These are phyloP conservation scores for Aquilaria yunnanensis DNA, from an alignment of 345 rosid species.

Conservation along the genomic window DNA sequence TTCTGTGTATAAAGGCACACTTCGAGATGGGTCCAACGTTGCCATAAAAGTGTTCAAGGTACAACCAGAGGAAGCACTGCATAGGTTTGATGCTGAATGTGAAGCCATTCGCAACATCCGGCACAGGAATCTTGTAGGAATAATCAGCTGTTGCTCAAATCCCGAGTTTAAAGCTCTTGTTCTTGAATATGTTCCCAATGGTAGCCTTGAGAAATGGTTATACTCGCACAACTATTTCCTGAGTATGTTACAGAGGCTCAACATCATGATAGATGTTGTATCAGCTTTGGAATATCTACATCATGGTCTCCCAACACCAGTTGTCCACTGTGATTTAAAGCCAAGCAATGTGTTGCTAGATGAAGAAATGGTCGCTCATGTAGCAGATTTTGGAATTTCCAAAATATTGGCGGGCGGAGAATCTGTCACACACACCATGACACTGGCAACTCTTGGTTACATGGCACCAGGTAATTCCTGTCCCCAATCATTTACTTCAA, in stretches of 20 bases:
- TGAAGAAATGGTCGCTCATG: slow-evolving; percentile 13
- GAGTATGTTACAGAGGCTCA: slow-evolving; percentile 1
- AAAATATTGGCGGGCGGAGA: slow-evolving; percentile 5
- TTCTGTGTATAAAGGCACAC: slow-evolving; percentile 2
- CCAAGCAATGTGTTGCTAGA: slow-evolving; percentile 14
- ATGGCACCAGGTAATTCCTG: slow-evolving; percentile 11
- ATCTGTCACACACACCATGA: slow-evolving; percentile 5
- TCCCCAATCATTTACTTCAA: too few species aligned
- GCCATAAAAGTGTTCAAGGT: slow-evolving; percentile 7
- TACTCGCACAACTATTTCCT: background rate
- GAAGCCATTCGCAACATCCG: background rate
- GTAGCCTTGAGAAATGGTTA: slow-evolving; percentile 4
- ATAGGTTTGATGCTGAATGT: slow-evolving; percentile 11
- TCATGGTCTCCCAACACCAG: background rate
- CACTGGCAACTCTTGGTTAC: slow-evolving; percentile 15
- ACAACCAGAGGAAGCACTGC: background rate
- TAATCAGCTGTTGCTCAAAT: slow-evolving; percentile 3
- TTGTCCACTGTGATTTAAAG: slow-evolving; percentile 13
- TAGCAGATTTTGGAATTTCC: slow-evolving; percentile 16
- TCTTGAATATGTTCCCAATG: slow-evolving; percentile 2
- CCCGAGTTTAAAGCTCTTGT: slow-evolving; percentile 5
- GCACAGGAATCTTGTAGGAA: slow-evolving; percentile 8
- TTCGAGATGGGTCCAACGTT: background rate
- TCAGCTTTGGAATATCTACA: slow-evolving; percentile 16
- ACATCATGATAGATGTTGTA: slow-evolving; percentile 3